Conservation (phyloP, 495 filamentous ascomycete species). For the Penicillium turbatum region DNA sequence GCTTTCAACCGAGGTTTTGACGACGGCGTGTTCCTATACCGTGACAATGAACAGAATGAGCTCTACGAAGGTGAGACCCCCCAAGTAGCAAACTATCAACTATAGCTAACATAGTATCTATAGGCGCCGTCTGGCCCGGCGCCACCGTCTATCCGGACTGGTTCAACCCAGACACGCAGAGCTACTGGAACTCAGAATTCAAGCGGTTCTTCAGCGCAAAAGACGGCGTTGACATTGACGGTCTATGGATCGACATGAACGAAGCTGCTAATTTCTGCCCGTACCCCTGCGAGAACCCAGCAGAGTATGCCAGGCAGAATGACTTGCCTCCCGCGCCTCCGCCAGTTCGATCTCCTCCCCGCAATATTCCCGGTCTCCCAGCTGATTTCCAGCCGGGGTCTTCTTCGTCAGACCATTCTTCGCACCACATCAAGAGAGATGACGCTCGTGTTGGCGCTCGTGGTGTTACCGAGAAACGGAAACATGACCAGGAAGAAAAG, state of each 20-base stretch:
- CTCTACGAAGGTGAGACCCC: conserved; percentile 55
- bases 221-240: conserved; percentile 75
- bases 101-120: conserved; percentile 5
- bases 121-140: conserved; percentile 78
- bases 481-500: conserved; percentile 3
- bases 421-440: background rate
- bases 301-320: conserved; percentile 44
- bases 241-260: conserved; percentile 86
- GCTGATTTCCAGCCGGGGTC: conserved; percentile 60
- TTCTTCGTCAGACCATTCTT: conserved; percentile 10
- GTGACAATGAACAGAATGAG: conserved; percentile 50
- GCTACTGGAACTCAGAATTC: conserved; percentile 75
- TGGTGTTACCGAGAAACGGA: background rate
- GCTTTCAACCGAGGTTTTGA: conserved; percentile 60
- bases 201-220: conserved; percentile 59
- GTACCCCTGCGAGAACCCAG: conserved; percentile 68
- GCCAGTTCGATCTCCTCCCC: conserved; percentile 54
- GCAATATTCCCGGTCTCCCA: conserved; percentile 67
- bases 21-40: conserved; percentile 60
- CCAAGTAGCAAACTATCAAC: background rate
- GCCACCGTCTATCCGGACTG: conserved; percentile 79
- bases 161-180: conserved; percentile 64
- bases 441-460: background rate
- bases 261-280: conserved; percentile 70
- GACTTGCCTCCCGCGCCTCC: conserved; percentile 64